Base-by-base conservation (phyloP, 2,329 filamentous ascomycete genomes). In the Orbilia quercus region DNA sequence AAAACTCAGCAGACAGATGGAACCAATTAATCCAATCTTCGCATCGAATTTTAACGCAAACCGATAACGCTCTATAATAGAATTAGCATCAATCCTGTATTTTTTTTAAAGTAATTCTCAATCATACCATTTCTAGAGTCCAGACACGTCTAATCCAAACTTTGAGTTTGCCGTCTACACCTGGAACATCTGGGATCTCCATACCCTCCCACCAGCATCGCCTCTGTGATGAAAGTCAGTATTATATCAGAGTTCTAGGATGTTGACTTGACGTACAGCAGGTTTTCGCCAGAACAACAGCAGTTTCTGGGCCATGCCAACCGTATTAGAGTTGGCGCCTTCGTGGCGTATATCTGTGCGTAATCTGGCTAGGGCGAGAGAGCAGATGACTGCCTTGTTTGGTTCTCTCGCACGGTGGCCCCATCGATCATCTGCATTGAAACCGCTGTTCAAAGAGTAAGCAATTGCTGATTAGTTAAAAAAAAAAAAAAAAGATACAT, bases 161-260 rank as follows among this genome's bases (percentile, higher is more conserved):
- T 82, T 99, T 99, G 77, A 99, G 85, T 80, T 89, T 91, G 58
- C 93, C 94, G 57, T 96, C 88, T 6, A 98, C 90, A 12, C 95
- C 95, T 55, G 96, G 92, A 11, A 99, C 91, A 76, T 91, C 85
- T 16, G 95, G 88, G 47, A 99, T 84, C 80, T 98, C 93, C 38
- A 99, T 90, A 22, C 95, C 95, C 81, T 99, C 95, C 95, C 95
- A 99, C 95, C 95, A 99, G 84, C 95, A 99, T 80, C 95, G 87
- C 74, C 95, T 85, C 77, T 78, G 47, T 58, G 11, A 74, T 6
- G 20, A 47, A 38, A 34, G 55, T 58, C 42, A 60, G 45, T 16
- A 47, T 28, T 0, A 47, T 14, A 28, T 9, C 48, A 6, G 12
- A n/a, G 12, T 1, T 1, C 28, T 62, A 16, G 11, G 11, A 12